Conservation (phyloP, 164 flowering plant species). For the Nymphaea colorata region DNA sequence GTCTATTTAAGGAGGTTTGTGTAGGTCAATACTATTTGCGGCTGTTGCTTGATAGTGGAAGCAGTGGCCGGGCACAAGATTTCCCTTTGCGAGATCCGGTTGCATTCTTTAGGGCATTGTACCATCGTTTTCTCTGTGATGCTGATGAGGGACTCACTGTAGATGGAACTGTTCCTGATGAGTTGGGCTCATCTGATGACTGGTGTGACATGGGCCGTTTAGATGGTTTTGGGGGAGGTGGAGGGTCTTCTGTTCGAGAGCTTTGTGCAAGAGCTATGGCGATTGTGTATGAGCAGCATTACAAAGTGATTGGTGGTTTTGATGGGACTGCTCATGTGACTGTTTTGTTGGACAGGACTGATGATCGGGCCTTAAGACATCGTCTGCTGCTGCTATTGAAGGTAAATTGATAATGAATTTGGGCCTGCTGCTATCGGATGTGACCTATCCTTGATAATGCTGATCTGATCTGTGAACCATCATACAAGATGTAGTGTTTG, state of each 20-base stretch:
- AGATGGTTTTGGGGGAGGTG: constrained; percentile 99
- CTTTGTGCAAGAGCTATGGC: constrained; percentile 99
- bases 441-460: too few species aligned
- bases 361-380: constrained; percentile 91
- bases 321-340: constrained; percentile 96
- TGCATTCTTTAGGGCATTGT: constrained; percentile 90
- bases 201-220: constrained; percentile 99
- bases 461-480: too few species aligned
- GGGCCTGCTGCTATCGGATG: too few species aligned
- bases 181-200: constrained; percentile 92
- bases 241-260: constrained; percentile 92
- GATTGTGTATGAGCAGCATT: constrained; percentile 92
- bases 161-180: constrained; percentile 95
- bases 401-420: constrained; percentile 25
- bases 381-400: constrained; percentile 79
- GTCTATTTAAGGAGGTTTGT: constrained; percentile 95
- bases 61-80: constrained; percentile 74
- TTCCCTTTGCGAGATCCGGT: constrained; percentile 95
- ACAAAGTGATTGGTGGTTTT: constrained; percentile 69
- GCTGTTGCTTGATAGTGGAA: constrained; percentile 86
- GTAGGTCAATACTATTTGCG: constrained; percentile 97
- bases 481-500: too few species aligned
- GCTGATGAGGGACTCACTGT: constrained; percentile 94
- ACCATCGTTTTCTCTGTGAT: constrained; percentile 93
- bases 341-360: constrained; percentile 88